Evolutionary conservation across 106 monocot species (phyloP).

Genomic region (Acanthochlamys bracteata): DNA sequence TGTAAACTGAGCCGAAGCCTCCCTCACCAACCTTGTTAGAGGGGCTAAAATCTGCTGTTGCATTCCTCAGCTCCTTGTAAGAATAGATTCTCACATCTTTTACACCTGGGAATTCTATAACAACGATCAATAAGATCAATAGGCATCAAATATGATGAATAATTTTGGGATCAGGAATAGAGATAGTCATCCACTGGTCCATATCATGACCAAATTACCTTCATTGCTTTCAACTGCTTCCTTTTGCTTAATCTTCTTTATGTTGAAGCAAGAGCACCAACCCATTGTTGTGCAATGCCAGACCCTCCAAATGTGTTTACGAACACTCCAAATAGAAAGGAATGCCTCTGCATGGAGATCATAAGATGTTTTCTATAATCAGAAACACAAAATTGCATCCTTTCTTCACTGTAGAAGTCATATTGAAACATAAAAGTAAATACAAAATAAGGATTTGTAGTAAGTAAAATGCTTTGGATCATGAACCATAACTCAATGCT

Average conservation of each 20-base stretch:
- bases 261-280: constrained; percentile 27
- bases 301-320: neutral
- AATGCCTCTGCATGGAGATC: neutral
- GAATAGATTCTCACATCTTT: constrained; percentile 31
- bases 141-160: no score
- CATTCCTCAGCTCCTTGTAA: constrained; percentile 49
- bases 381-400: no score
- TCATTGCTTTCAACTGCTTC: constrained; percentile 10
- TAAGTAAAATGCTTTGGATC: no score
- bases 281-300: constrained; percentile 15
- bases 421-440: no score
- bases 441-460: no score
- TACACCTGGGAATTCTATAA: constrained; percentile 22
- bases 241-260: neutral
- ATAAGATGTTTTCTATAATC: neutral
- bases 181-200: no score
- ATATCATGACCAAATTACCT: constrained; percentile 7
- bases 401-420: no score
- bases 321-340: neutral
- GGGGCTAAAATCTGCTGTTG: constrained; percentile 40
- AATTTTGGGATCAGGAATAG: neutral
- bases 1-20: constrained; percentile 68
- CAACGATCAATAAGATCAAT: neutral
- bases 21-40: constrained; percentile 64
- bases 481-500: no score